These are phyloP conservation scores for Pharus latifolius DNA, from an alignment of 176 grass and related monocot species.

Conservation along the genomic window DNA sequence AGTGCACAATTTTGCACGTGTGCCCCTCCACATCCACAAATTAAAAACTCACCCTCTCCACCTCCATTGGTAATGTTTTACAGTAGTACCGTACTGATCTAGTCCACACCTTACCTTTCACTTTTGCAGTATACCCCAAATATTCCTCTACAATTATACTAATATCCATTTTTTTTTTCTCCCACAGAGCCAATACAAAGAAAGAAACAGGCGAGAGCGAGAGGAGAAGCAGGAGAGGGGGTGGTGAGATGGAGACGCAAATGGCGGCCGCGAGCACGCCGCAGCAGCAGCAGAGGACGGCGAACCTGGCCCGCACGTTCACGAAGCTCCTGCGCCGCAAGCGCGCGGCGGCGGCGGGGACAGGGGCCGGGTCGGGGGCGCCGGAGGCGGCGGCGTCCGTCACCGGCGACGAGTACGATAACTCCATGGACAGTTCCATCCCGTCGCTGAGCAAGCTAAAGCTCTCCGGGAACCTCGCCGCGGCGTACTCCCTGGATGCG, in stretches of 20 bases:
- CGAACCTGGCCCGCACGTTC: constrained; percentile 39
- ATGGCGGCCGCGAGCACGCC: constrained; percentile 5
- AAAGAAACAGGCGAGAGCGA: not conserved
- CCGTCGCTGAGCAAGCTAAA: constrained; percentile 62
- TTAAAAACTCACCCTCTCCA: not conserved
- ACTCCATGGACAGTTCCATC: constrained; percentile 3
- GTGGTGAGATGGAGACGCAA: constrained; percentile 32
- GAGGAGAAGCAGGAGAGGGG: not conserved
- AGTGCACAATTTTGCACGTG: no score
- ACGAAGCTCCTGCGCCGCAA: constrained; percentile 72
- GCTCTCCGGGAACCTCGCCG: constrained; percentile 55
- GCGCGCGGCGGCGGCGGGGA: not conserved
- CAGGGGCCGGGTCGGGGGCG: not conserved
- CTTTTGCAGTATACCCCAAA: constrained; percentile 58
- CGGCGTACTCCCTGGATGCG: constrained; percentile 36
- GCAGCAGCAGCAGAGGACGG: constrained; percentile 34
- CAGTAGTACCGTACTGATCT: no score
- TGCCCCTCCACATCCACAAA: not conserved
- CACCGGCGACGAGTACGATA: not conserved
- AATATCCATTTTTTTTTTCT: not conserved
- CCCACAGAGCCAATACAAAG: not conserved
- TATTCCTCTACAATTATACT: constrained; percentile 38
- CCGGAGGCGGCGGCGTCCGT: not conserved
- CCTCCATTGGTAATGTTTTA: constrained; percentile 5
- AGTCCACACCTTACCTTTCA: constrained; percentile 16